These are phyloP conservation scores for Limonomyces culmigenus DNA, from an alignment of 1,284 basidiomycete species.

Conservation along the genomic window DNA sequence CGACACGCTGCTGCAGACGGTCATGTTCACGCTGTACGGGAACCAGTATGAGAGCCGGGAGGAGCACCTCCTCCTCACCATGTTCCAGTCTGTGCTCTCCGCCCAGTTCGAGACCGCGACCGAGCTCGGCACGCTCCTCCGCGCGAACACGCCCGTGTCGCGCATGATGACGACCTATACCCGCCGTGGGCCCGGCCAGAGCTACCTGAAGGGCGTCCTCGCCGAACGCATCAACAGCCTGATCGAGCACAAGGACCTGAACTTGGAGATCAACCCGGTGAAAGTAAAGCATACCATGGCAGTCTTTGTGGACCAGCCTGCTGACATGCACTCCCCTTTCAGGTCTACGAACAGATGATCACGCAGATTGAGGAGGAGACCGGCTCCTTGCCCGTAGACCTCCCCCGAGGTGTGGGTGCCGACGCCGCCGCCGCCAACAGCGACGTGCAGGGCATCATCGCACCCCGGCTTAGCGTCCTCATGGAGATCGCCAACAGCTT, in stretches of 20 bases:
- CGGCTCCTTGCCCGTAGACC: conserved; percentile 74
- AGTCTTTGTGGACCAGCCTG: not conserved
- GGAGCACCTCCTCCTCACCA: conserved; percentile 94
- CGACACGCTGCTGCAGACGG: conserved; percentile 95
- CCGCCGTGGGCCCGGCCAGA: conserved; percentile 91
- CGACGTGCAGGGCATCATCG: conserved; percentile 95
- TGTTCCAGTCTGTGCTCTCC: conserved; percentile 97
- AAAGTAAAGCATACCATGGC: conserved; percentile 41
- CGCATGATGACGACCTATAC: conserved; percentile 99
- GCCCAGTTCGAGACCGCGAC: conserved; percentile 98
- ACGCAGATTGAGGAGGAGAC: conserved; percentile 96
- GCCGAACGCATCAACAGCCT: conserved; percentile 96
- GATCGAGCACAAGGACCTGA: conserved; percentile 96
- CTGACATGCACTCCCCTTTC: conserved; percentile 2
- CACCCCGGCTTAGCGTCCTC: conserved; percentile 89
- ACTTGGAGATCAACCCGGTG: conserved; percentile 95
- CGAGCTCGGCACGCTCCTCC: conserved; percentile 91
- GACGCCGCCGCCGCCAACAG: conserved; percentile 86
- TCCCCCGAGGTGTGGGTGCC: conserved; percentile 83
- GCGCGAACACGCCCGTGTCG: conserved; percentile 96
- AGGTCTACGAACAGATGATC: conserved; percentile 98
- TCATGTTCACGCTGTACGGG: conserved; percentile 99
- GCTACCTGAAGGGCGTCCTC: conserved; percentile 91
- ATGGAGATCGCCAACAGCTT: conserved; percentile 99
- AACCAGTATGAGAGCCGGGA: conserved; percentile 99